These are phyloP conservation scores for Fusarium bactridioides DNA, from an alignment of 2,329 filamentous ascomycete species.

Conservation along the genomic window DNA sequence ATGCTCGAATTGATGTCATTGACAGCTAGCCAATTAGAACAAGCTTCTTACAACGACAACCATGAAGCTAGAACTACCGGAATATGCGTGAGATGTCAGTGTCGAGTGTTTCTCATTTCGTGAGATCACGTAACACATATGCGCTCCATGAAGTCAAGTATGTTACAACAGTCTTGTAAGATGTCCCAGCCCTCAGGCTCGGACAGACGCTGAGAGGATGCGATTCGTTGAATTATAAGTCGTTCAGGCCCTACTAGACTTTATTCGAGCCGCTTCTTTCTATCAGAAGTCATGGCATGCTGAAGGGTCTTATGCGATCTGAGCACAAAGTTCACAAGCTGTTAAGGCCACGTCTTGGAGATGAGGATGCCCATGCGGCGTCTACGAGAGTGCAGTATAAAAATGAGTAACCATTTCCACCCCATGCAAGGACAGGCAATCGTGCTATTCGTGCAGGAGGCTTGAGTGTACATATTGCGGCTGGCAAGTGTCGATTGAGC, in stretches of 20 bases:
- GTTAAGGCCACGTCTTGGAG: not conserved
- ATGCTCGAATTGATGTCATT: not conserved
- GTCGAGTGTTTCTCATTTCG: too few species aligned
- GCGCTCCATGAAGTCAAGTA: not conserved
- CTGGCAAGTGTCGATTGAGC: not conserved
- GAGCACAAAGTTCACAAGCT: not conserved
- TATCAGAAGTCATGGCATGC: accelerated
- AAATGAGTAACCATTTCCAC: accelerated
- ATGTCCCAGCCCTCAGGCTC: not conserved
- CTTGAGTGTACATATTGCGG: accelerated
- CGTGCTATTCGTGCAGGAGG: not conserved
- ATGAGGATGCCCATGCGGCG: not conserved
- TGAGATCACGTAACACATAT: not conserved
- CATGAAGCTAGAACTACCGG: not conserved
- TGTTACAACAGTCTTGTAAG: not conserved
- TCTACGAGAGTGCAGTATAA: not conserved
- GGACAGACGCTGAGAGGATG: not conserved
- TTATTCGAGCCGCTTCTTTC: accelerated
- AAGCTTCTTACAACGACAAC: not conserved
- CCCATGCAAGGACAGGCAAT: accelerated
- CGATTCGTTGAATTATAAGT: not conserved
- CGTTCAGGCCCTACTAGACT: accelerated
- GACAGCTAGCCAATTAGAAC: not conserved
- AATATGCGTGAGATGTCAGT: too few species aligned
- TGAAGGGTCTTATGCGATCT: not conserved